Percentiles rank a stretch among this genome's conserved stretches.
Evolutionary conservation across 345 rosid genomes (phyloP).

Genomic region (Linum lewisii): DNA sequence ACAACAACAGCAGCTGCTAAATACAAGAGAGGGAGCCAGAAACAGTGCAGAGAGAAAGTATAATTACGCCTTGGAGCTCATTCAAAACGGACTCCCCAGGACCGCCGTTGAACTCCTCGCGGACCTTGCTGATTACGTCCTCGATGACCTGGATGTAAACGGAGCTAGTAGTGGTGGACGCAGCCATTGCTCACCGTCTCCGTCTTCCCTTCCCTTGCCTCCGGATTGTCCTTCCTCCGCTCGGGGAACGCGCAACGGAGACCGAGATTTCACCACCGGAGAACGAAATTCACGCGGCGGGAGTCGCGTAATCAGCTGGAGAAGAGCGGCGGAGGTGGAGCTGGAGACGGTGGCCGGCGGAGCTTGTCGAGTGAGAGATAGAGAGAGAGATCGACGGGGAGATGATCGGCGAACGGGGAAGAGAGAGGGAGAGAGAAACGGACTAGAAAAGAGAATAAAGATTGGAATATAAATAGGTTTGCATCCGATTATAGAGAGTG

Average conservation of each 20-base stretch:
- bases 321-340: slow-evolving; percentile 13
- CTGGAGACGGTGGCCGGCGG: background rate
- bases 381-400: slow-evolving; percentile 16
- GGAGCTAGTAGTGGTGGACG: slow-evolving; percentile 42
- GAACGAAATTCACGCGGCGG: background rate
- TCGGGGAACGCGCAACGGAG: background rate
- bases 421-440: slow-evolving; percentile 28
- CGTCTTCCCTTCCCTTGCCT: slow-evolving; percentile 12
- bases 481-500: slow-evolving; percentile 60
- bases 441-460: slow-evolving; percentile 49
- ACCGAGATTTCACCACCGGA: background rate
- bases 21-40: background rate
- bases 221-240: background rate
- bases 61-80: slow-evolving; percentile 84
- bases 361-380: slow-evolving; percentile 10
- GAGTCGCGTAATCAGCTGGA: background rate
- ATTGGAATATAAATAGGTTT: slow-evolving; percentile 95
- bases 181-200: slow-evolving; percentile 32
- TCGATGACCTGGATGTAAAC: slow-evolving; percentile 86
- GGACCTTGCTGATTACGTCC: slow-evolving; percentile 79
- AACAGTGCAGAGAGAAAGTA: background rate
- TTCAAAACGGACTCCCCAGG: slow-evolving; percentile 75
- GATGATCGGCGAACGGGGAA: background rate
- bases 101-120: slow-evolving; percentile 85
- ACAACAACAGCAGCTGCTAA: background rate